Evolutionary conservation across 805 yeast species (phyloP).

Genomic region (Monosporozyma aerobia): DNA sequence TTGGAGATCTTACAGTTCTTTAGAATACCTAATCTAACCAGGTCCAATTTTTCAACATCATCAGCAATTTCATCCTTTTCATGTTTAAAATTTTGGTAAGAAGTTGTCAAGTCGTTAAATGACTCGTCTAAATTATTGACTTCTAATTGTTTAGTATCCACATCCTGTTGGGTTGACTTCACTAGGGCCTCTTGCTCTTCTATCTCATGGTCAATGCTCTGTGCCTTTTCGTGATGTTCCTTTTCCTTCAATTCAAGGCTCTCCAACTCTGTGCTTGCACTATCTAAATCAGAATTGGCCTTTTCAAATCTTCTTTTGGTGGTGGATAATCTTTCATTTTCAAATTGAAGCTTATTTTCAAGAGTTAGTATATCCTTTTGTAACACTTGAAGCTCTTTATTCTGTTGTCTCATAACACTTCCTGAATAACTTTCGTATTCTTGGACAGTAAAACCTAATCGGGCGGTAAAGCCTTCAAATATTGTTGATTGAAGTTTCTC

Average conservation of each 20-base stretch:
- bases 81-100: conserved; percentile 27
- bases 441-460: conserved; percentile 46
- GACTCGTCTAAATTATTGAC: conserved; percentile 42
- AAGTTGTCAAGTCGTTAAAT: conserved; percentile 30
- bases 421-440: conserved; percentile 71
- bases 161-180: conserved; percentile 26
- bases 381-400: conserved; percentile 53
- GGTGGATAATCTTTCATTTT: conserved; percentile 47
- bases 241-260: conserved; percentile 30
- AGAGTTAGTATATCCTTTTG: conserved; percentile 53
- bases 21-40: conserved; percentile 50
- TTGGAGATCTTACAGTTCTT: conserved; percentile 70
- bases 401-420: conserved; percentile 41
- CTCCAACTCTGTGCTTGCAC: conserved; percentile 30
- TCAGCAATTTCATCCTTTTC: conserved; percentile 39
- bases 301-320: conserved; percentile 39
- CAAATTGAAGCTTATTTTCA: conserved; percentile 55
- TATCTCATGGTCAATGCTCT: conserved; percentile 34
- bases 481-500: conserved; percentile 35
- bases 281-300: conserved; percentile 33
- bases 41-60: conserved; percentile 41
- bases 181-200: conserved; percentile 33
- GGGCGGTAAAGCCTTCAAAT: conserved; percentile 46
- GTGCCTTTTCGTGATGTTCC: conserved; percentile 27
- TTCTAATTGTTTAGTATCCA: conserved; percentile 25